These are phyloP conservation scores for Gypsophila paniculata DNA, from an alignment of 179 eudicot genomes.

Conservation along the genomic window DNA sequence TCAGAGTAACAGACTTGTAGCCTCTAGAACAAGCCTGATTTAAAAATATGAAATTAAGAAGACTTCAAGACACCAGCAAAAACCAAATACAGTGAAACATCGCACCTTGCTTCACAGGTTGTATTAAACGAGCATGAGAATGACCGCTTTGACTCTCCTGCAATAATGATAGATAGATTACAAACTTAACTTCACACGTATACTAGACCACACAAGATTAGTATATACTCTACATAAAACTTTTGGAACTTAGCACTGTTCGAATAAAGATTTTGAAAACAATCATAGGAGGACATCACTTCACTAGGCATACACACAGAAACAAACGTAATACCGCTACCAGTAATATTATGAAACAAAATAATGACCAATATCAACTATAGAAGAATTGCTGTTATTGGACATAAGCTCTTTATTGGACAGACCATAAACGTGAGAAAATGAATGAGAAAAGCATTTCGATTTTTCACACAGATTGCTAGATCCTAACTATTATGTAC, in stretches of 20 bases:
- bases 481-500: neutral
- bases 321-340: neutral
- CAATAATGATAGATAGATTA: constrained; percentile 12
- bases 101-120: constrained; percentile 47
- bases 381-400: neutral
- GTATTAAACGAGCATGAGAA: constrained; percentile 48
- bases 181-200: neutral
- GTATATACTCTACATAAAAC: neutral
- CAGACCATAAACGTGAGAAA: neutral
- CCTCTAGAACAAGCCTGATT: neutral
- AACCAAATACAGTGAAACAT: constrained; percentile 15
- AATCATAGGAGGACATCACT: neutral
- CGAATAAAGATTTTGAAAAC: neutral
- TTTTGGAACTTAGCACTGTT: neutral
- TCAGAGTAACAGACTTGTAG: neutral
- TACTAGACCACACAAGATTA: constrained; percentile 4
- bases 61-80: neutral
- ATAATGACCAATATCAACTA: constrained; percentile 1
- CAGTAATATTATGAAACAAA: neutral
- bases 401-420: constrained; percentile 1
- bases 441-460: neutral
- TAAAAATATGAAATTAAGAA: neutral
- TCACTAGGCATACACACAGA: neutral
- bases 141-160: constrained; percentile 45
- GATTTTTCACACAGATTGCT: neutral